A percentile compares a stretch with the other conserved stretches of the same genome.
Evolutionary conservation across 495 filamentous ascomycete genomes (phyloP).

Genomic region (Podospora pseudocomata): DNA sequence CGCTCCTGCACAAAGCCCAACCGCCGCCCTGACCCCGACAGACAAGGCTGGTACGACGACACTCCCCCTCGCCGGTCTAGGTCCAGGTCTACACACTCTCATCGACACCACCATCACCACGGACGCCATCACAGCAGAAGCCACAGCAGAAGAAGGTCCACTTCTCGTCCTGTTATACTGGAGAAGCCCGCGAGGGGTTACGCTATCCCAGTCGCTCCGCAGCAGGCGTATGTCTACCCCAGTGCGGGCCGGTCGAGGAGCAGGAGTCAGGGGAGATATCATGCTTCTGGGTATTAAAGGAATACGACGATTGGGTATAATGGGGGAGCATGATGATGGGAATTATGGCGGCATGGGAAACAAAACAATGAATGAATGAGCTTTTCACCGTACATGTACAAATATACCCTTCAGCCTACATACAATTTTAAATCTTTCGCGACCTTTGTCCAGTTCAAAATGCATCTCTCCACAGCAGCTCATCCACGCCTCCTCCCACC

Average conservation of each 20-base stretch:
- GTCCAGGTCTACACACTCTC: slow-evolving; percentile 13
- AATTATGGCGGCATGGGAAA: not conserved
- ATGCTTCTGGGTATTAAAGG: slow-evolving; percentile 11
- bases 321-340: not conserved
- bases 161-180: slow-evolving; percentile 20
- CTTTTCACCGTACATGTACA: not conserved
- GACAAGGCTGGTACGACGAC: slow-evolving; percentile 31
- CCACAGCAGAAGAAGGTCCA: slow-evolving; percentile 11
- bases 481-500: not conserved
- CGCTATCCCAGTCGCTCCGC: slow-evolving; percentile 13
- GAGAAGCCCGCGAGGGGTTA: slow-evolving; percentile 15
- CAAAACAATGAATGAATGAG: not conserved
- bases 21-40: slow-evolving; percentile 18
- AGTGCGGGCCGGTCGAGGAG: slow-evolving; percentile 18
- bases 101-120: slow-evolving; percentile 17
- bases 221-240: slow-evolving; percentile 17
- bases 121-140: slow-evolving; percentile 15
- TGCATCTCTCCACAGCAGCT: not conserved
- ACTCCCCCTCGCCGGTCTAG: slow-evolving; percentile 9
- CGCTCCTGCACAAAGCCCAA: slow-evolving; percentile 12
- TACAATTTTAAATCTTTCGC: not conserved
- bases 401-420: not conserved
- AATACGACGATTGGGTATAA: not conserved
- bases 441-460: not conserved
- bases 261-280: slow-evolving; percentile 22